Evolutionary conservation across 106 monocot species (phyloP).

Genomic region (Cymbidium sinense): DNA sequence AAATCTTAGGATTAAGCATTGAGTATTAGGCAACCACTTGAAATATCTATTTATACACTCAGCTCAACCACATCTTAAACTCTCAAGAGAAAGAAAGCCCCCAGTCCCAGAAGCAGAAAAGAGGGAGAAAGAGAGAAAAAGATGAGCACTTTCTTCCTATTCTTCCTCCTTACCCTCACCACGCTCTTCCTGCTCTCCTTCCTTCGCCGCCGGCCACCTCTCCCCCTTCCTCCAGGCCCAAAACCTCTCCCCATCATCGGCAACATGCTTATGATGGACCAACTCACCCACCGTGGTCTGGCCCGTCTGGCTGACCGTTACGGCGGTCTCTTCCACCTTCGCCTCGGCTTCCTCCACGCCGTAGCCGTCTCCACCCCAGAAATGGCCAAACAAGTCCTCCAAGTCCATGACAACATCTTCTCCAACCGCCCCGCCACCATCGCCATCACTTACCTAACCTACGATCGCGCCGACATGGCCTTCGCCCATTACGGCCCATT

Average conservation of each 20-base stretch:
- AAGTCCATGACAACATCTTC: constrained; percentile 70
- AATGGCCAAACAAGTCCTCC: constrained; percentile 75
- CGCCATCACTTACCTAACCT: constrained; percentile 84
- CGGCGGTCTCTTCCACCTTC: constrained; percentile 73
- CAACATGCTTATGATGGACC: constrained; percentile 78
- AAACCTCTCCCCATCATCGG: constrained; percentile 63
- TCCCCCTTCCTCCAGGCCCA: constrained; percentile 68
- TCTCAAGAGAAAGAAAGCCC: neutral
- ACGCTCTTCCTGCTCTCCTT: constrained; percentile 13
- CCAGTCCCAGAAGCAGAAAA: neutral
- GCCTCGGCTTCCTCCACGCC: constrained; percentile 60
- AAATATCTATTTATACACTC: neutral
- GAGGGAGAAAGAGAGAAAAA: neutral
- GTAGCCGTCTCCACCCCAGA: constrained; percentile 83
- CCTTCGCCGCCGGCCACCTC: constrained; percentile 16
- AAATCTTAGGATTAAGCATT: too few relatives aligned
- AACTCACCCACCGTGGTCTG: constrained; percentile 94
- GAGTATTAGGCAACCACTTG: too few relatives aligned
- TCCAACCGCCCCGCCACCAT: constrained; percentile 78
- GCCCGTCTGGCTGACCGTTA: constrained; percentile 47
- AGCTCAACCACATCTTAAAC: neutral
- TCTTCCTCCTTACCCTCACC: constrained; percentile 9
- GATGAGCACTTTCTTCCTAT: neutral
- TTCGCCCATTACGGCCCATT: constrained; percentile 97
- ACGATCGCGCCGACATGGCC: constrained; percentile 92